A percentile compares a stretch with the other conserved stretches of the same genome.
These are phyloP conservation scores for Barnettozyma californica DNA, from an alignment of 805 yeast genomes.

Conservation along the genomic window DNA sequence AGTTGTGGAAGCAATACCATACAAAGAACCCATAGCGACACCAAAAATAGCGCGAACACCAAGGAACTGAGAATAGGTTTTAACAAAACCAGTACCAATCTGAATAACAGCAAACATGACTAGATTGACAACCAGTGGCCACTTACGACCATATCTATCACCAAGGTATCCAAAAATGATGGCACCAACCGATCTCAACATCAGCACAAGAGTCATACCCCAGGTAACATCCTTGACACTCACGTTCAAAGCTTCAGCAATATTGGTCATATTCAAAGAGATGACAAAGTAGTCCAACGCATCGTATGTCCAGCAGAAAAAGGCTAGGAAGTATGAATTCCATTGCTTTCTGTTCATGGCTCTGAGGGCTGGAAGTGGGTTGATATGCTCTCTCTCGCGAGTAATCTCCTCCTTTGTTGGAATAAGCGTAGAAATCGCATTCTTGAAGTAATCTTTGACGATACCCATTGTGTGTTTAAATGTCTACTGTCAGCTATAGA, in stretches of 20 bases:
- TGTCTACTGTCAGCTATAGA: background rate
- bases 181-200: slow-evolving; percentile 67
- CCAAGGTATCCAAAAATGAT: slow-evolving; percentile 53
- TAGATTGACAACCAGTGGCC: slow-evolving; percentile 48
- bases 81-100: slow-evolving; percentile 59
- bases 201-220: slow-evolving; percentile 55
- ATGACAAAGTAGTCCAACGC: slow-evolving; percentile 60
- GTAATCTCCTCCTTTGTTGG: slow-evolving; percentile 38
- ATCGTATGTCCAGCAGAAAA: slow-evolving; percentile 60
- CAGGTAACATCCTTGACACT: slow-evolving; percentile 51
- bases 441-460: slow-evolving; percentile 16
- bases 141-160: slow-evolving; percentile 57
- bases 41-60: slow-evolving; percentile 64
- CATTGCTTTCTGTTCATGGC: slow-evolving; percentile 46
- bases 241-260: slow-evolving; percentile 42
- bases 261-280: slow-evolving; percentile 42
- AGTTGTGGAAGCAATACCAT: slow-evolving; percentile 39
- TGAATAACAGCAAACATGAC: slow-evolving; percentile 45
- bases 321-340: slow-evolving; percentile 49
- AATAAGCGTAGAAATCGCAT: slow-evolving; percentile 46
- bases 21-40: slow-evolving; percentile 46
- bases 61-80: slow-evolving; percentile 50
- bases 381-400: slow-evolving; percentile 37
- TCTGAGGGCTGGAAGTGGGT: slow-evolving; percentile 58
- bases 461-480: background rate